Base-by-base conservation (phyloP, 768 basidiomycete genomes). In the Coprinellus aureogranulatus region DNA sequence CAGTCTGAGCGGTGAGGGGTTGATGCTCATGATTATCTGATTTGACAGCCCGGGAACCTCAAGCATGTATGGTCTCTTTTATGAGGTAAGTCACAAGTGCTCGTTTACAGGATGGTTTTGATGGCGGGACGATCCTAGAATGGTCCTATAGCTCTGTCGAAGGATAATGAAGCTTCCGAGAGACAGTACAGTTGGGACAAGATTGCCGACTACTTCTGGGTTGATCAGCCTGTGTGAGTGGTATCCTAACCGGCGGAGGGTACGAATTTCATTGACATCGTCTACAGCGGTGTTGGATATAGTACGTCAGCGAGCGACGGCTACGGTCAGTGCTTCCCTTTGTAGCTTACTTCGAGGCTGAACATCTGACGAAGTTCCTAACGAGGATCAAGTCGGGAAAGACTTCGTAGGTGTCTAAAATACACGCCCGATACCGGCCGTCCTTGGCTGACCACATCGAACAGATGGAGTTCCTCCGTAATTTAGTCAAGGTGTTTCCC, bases 401-500 rank as follows among this genome's bases (percentile, higher is more conserved):
- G 81, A 81, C 62, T 83, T 83, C 54, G 81, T 82, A 57, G 62
- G 84, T 67, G 45, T n/a, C 8, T 27, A 18, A 49, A 6, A 18
- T 4, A n/a, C n/a, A n/a, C n/a, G n/a, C n/a, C n/a, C n/a, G n/a
- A n/a, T n/a, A 28, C 28, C 9, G 4, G 12, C 4, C n/a, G 3
- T 41, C 14, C 14, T 34, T 34, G 8, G 34, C 34, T 6, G 34
- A 14, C 6, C 44, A 12, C 58, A 25, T 12, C 34, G 41, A 37
- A 14, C 54, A 90, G 89, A 81, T 90, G 74, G 87, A 85, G 16
- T 90, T 90, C 67, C 67, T 92, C 46, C 70, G 68, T 27, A 90
- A 90, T 64, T 74, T 90, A 2, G 85, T 89, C 65, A 85, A 85
- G 62, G 84, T 90, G 11, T 91, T 91, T 69, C 89, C 89, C 18